Evolutionary conservation across 2,329 filamentous ascomycete genomes (phyloP).

Genomic region (Apiospora arundinis): DNA sequence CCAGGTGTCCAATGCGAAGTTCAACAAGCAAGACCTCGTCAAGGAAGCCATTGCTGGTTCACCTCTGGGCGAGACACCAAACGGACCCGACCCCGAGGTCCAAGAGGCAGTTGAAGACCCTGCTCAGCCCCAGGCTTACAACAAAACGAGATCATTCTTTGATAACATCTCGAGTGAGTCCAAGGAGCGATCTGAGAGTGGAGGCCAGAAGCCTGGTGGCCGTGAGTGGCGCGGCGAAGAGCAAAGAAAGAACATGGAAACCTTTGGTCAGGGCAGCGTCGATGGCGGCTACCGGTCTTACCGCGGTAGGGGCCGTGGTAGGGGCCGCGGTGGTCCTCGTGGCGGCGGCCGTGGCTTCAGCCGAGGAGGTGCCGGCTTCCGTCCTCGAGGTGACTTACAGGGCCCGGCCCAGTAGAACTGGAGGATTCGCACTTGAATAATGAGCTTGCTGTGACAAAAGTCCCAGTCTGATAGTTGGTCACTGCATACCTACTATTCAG

Average conservation of each 20-base stretch:
- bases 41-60: conserved; percentile 90
- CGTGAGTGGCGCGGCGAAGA: conserved; percentile 92
- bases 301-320: conserved; percentile 79
- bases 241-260: conserved; percentile 95
- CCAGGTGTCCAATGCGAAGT: conserved; percentile 82
- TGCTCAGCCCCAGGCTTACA: conserved; percentile 66
- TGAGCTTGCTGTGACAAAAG: not conserved
- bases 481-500: conserved; percentile 4
- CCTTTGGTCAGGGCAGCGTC: conserved; percentile 95
- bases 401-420: conserved; percentile 5
- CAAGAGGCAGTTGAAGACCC: conserved; percentile 46
- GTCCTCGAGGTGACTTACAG: conserved; percentile 24
- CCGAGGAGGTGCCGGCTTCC: conserved; percentile 33
- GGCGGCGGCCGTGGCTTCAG: conserved; percentile 54
- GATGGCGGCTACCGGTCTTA: conserved; percentile 79
- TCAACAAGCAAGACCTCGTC: conserved; percentile 83
- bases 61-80: conserved; percentile 62
- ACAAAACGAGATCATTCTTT: conserved; percentile 91
- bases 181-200: conserved; percentile 82
- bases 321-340: conserved; percentile 61
- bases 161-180: conserved; percentile 97
- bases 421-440: not conserved
- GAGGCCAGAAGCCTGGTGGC: conserved; percentile 72
- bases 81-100: conserved; percentile 41
- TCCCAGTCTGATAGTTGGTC: not conserved